Base-by-base conservation (phyloP, 192 early-diverging fungal species). In the Spizellomyces punctatus region DNA sequence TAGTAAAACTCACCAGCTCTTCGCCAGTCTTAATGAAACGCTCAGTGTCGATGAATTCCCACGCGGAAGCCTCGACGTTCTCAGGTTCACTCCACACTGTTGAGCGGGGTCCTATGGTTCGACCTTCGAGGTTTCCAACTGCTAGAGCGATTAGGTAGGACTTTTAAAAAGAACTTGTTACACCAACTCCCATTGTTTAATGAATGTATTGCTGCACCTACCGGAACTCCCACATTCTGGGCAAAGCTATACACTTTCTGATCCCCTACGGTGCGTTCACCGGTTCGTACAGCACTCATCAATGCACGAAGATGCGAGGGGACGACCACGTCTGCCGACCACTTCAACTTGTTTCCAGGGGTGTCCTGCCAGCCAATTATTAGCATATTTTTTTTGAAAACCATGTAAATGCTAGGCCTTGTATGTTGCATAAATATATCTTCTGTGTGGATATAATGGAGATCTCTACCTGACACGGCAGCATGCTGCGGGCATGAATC, bases 1-100 rank as follows among this genome's bases (percentile, higher is more conserved):
- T 0, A 55, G 52, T 55, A n/a, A n/a, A 0, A 16, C 52, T 5
- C 1, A 72, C 14, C 68, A 85, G 69, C 36, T 79, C 69, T 73
- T 89, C 88, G 44, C 86, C 88, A 5, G 80, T 83, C 27, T 47
- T 61, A 64, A 89, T 82, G 52, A 89, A 89, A 10, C 59, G 66
- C 64, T 89, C 88, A 6, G 86, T 83, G 17, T 82, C 80, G 14
- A 76, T 85, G 86, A 99, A 99, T 83, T 99, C 97, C 92, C 92
- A 95, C 8, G 95, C 97, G 68, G 93, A 91, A 47, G 82, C 82
- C 43, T 96, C 91, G 42, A 98, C 83, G 43, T 91, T 82, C 73
- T 94, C 94, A 21, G 94, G 96, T 81, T 99, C 97, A 48, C 89
- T 91, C 95, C 95, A 99, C n/a, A 99, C 95, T 8, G 93, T 93